A percentile compares a stretch with the other conserved stretches of the same genome.
Evolutionary conservation across 2,329 filamentous ascomycete genomes (phyloP).

Genomic region (Exophiala sp.): DNA sequence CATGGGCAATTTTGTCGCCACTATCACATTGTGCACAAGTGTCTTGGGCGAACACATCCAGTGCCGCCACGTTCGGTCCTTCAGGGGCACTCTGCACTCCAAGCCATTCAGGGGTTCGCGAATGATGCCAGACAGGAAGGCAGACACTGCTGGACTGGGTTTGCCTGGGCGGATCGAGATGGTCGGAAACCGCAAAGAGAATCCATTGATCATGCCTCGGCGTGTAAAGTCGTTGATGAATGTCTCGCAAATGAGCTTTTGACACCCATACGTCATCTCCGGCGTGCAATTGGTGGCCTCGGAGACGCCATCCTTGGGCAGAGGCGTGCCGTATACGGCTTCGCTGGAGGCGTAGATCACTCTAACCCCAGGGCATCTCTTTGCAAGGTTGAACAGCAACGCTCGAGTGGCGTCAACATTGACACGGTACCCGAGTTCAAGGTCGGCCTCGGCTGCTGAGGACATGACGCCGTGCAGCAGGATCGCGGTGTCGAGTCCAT

Average conservation of each 20-base stretch:
- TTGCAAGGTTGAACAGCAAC: slow-evolving; percentile 51
- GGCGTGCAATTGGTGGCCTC: slow-evolving; percentile 55
- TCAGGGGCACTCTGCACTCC: slow-evolving; percentile 50
- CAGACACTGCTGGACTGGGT: slow-evolving; percentile 60
- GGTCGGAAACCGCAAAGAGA: slow-evolving; percentile 58
- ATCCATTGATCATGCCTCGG: slow-evolving; percentile 56
- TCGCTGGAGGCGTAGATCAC: slow-evolving; percentile 61
- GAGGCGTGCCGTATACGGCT: slow-evolving; percentile 59
- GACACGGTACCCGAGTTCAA: slow-evolving; percentile 56
- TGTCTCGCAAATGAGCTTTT: slow-evolving; percentile 61
- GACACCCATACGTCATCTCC: slow-evolving; percentile 59
- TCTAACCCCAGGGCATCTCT: slow-evolving; percentile 50
- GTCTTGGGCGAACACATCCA: slow-evolving; percentile 54
- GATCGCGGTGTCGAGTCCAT: slow-evolving; percentile 52
- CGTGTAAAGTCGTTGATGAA: slow-evolving; percentile 62
- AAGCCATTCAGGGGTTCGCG: slow-evolving; percentile 58
- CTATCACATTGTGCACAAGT: slow-evolving; percentile 52
- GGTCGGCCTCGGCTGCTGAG: slow-evolving; percentile 58
- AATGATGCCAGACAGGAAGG: slow-evolving; percentile 62
- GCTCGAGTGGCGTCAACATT: slow-evolving; percentile 59
- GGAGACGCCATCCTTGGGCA: slow-evolving; percentile 50
- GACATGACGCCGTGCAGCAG: slow-evolving; percentile 67
- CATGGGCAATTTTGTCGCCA: slow-evolving; percentile 42
- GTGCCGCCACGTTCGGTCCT: slow-evolving; percentile 48
- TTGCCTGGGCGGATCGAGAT: slow-evolving; percentile 59